Base-by-base conservation (phyloP, 768 basidiomycete genomes). In the Exidia glandulosa region DNA sequence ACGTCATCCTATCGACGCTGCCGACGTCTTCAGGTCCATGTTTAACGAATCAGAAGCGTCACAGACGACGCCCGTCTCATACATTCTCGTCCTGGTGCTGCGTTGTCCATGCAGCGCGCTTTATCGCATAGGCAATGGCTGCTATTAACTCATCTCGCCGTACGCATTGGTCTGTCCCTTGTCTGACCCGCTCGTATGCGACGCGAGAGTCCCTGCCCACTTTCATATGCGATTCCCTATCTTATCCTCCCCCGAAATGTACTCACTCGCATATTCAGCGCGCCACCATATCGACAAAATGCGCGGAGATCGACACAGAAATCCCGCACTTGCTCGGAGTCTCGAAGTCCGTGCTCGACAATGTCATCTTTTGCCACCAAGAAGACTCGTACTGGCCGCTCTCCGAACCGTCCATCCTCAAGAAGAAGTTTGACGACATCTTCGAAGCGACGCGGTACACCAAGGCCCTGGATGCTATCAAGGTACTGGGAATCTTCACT, bases 341-440 rank as follows among this genome's bases (percentile, higher is more conserved):
- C 13, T 96, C 93, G 13, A 96, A 94, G 71, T 87, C 94, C n/a
- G 94, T 99, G 34, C 84, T 98, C 27, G 95, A 98, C 66, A 98
- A 97, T 68, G 96, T 99, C 67, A 98, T 99, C 56, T 99, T 99
- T 68, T 99, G 96, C 72, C 96, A 99, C 71, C 96, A 99, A 73
- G 96, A 99, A 67, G 96, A 99, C 58, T 94, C 93, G 0, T 97
- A 91, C 67, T 99, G 96, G 96, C 96, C 96, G 0, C 79, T 99
- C 27, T 80, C 94, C 0, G 96, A 98, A 66, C 90, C 95, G 2
- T 76, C 90, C 12, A 81, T 84, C 0, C 74, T 99, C 36, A 99
- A 99, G 79, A 98, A 97, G 80, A 98, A 98, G 70, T 99, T 99
- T 62, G 96, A 99, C 66, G 96, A 99, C 67, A 99, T 99, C 60